phyloP scores from a whole-genome alignment of 306 rosid species.

The Cucurbita argyrosperma region DNA sequence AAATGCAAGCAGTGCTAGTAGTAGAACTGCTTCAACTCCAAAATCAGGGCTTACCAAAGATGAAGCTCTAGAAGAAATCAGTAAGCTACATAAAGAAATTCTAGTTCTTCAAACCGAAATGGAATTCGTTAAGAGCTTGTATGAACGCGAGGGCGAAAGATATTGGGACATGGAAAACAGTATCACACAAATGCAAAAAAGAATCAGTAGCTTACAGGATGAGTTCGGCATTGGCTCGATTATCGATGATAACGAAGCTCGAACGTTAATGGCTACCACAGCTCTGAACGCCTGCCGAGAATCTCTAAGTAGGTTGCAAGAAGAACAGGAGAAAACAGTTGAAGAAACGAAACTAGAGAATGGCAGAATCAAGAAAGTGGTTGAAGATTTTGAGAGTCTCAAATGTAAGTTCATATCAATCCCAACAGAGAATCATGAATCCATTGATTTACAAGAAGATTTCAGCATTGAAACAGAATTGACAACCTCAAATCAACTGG shows the following conservation, averaged over 20 bases:
- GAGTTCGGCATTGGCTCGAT: conserved; percentile 36
- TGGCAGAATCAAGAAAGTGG: conserved; percentile 28
- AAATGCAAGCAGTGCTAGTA: conserved; percentile 8
- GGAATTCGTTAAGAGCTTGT: conserved; percentile 74
- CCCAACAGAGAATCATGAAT: neutral
- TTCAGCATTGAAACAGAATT: conserved; percentile 11
- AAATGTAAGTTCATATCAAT: conserved; percentile 22
- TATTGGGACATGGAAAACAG: conserved; percentile 61
- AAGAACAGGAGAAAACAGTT: conserved; percentile 28
- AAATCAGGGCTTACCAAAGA: conserved; percentile 48
- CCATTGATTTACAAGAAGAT: neutral
- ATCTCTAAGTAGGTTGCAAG: conserved; percentile 41
- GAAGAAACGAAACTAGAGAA: conserved; percentile 45
- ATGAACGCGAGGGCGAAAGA: conserved; percentile 47
- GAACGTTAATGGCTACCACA: conserved; percentile 61
- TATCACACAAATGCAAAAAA: conserved; percentile 49
- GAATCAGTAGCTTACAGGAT: conserved; percentile 49
- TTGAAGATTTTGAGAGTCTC: conserved; percentile 29
- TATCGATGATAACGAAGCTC: conserved; percentile 68
- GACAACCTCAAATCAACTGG: conserved; percentile 17
- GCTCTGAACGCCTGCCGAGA: conserved; percentile 70
- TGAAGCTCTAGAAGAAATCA: conserved; percentile 51
- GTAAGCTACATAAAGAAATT: conserved; percentile 64
- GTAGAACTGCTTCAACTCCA: conserved; percentile 11
- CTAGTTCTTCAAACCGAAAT: conserved; percentile 67